These are phyloP conservation scores for Aspergillus bertholletiae DNA, from an alignment of 495 filamentous ascomycete genomes.

Conservation along the genomic window DNA sequence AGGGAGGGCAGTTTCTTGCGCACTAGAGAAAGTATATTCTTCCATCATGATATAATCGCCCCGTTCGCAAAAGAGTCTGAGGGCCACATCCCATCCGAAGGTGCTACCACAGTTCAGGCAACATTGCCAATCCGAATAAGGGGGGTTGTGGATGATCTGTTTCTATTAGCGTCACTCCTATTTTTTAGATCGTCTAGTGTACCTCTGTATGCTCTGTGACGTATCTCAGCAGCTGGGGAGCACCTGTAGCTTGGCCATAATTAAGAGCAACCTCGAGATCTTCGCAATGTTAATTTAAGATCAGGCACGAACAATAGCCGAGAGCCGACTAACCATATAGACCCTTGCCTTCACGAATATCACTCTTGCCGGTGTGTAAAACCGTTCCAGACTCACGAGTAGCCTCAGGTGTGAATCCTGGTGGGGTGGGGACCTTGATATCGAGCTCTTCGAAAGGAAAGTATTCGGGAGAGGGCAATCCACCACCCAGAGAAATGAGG, in stretches of 20 bases:
- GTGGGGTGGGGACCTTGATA: conserved; percentile 63
- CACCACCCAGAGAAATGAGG: conserved; percentile 86
- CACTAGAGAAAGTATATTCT: conserved; percentile 80
- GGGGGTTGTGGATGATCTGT: conserved; percentile 40
- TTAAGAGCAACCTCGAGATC: conserved; percentile 84
- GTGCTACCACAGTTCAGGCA: conserved; percentile 75
- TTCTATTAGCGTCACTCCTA: conserved; percentile 2
- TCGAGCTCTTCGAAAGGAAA: conserved; percentile 76
- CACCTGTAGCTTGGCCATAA: conserved; percentile 82
- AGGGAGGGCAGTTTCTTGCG: conserved; percentile 75
- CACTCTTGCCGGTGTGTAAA: conserved; percentile 75
- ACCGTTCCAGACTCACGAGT: conserved; percentile 50
- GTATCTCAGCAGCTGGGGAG: conserved; percentile 82
- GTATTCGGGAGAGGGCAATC: conserved; percentile 81
- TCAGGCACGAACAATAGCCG: not conserved
- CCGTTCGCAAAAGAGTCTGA: conserved; percentile 72
- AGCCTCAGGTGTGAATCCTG: conserved; percentile 65
- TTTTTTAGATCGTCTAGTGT: not conserved
- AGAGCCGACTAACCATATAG: conserved; percentile 46
- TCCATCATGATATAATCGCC: conserved; percentile 76
- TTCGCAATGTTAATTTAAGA: conserved; percentile 7
- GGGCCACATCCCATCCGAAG: conserved; percentile 67
- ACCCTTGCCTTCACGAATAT: conserved; percentile 62
- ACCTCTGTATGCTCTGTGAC: conserved; percentile 90
- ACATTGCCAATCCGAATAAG: conserved; percentile 80